Evolutionary conservation across 2,329 filamentous ascomycete genomes (phyloP).

Genomic region (Fusarium odoratissimum): DNA sequence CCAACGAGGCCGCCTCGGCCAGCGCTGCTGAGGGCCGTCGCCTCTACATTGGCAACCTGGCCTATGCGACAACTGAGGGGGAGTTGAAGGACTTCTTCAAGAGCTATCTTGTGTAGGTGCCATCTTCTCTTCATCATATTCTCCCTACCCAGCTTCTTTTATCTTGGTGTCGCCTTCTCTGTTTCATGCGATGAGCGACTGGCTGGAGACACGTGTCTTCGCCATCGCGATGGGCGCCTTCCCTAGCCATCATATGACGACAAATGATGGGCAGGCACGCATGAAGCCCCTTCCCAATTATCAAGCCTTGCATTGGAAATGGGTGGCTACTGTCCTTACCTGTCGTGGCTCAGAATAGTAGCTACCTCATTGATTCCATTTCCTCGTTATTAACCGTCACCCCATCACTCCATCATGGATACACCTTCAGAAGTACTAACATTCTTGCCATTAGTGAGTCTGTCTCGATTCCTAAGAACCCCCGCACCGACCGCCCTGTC

Average conservation of each 20-base stretch:
- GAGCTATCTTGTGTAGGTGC: conserved; percentile 96
- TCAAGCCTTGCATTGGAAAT: background rate
- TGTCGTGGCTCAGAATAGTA: background rate
- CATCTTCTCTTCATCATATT: conserved; percentile 4
- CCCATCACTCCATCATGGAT: background rate
- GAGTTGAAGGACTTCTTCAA: conserved; percentile 99
- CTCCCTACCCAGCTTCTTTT: background rate
- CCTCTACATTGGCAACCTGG: conserved; percentile 99
- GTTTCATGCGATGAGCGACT: background rate
- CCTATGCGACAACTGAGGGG: conserved; percentile 99
- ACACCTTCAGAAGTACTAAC: conserved; percentile 43
- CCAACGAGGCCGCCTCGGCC: conserved; percentile 92
- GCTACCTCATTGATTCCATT: background rate
- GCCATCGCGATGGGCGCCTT: conserved; percentile 23
- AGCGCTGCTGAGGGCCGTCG: conserved; percentile 98
- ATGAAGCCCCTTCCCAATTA: conserved; percentile 13
- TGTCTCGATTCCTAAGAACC: conserved; percentile 99
- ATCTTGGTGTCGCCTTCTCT: background rate
- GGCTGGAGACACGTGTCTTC: conserved; percentile 44
- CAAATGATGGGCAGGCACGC: conserved; percentile 17
- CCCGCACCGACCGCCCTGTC: conserved; percentile 96
- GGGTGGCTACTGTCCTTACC: background rate
- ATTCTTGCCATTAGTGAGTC: conserved; percentile 76
- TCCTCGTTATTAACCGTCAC: background rate
- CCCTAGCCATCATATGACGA: conserved; percentile 15